phyloP scores from a whole-genome alignment of 1,284 basidiomycete genomes.

The Cutaneotrichosporon cyanovorans region DNA sequence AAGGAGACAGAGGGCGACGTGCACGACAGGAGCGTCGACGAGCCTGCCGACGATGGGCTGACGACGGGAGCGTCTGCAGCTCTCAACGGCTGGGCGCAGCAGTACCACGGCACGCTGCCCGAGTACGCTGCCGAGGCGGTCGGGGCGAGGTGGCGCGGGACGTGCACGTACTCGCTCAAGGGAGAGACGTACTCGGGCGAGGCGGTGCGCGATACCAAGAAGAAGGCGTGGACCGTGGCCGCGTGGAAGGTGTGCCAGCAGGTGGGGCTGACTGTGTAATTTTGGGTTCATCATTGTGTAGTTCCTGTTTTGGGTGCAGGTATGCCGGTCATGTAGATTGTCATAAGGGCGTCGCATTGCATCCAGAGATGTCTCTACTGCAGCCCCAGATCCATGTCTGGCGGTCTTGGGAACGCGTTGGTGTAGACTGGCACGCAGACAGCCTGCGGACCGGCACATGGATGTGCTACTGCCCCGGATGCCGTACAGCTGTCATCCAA shows the following conservation, averaged over 20 bases:
- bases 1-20: neutral
- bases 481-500: too few species aligned
- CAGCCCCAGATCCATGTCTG: too few species aligned
- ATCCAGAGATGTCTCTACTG: too few species aligned
- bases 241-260: slow-evolving; percentile 29
- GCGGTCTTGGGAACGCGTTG: too few species aligned
- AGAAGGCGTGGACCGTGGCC: slow-evolving; percentile 25
- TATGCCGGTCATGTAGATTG: too few species aligned
- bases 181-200: slow-evolving; percentile 11
- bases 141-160: slow-evolving; percentile 2
- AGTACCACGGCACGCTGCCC: slow-evolving; percentile 3
- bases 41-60: neutral
- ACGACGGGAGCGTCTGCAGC: slow-evolving; percentile 2
- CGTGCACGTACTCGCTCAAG: neutral
- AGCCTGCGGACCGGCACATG: too few species aligned
- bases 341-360: too few species aligned
- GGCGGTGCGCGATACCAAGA: slow-evolving; percentile 27
- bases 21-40: neutral
- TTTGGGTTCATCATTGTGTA: too few species aligned
- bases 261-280: slow-evolving; percentile 11
- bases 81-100: slow-evolving; percentile 6
- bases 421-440: too few species aligned
- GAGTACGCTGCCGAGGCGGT: neutral
- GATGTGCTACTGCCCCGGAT: too few species aligned
- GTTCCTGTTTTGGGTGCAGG: too few species aligned